Evolutionary conservation across 1,284 basidiomycete species (phyloP).

Genomic region (Waitea zeae): DNA sequence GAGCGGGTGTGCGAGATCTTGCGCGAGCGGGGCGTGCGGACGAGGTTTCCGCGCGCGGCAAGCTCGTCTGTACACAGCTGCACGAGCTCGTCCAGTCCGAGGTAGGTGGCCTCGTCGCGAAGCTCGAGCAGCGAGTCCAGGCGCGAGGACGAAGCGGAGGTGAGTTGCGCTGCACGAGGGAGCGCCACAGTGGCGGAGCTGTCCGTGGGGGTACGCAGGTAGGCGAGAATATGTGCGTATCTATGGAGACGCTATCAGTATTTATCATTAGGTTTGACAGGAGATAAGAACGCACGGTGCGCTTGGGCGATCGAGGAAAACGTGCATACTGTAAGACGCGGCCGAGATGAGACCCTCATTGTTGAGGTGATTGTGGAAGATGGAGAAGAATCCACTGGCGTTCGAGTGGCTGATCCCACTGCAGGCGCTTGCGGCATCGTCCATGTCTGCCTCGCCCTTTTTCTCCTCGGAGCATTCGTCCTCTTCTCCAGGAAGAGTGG

Average conservation of each 20-base stretch:
- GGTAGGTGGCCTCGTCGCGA: constrained; percentile 55
- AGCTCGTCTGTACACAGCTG: constrained; percentile 52
- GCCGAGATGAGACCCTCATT: constrained; percentile 31
- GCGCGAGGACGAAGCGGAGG: constrained; percentile 24
- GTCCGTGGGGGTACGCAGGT: constrained; percentile 37
- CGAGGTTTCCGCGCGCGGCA: constrained; percentile 16
- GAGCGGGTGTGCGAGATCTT: no score
- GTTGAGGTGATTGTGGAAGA: constrained; percentile 41
- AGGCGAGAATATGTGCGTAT: constrained; percentile 49
- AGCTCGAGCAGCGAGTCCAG: constrained; percentile 52
- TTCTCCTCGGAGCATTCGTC: constrained; percentile 5
- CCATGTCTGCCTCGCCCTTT: constrained; percentile 6
- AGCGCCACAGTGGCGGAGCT: constrained; percentile 31
- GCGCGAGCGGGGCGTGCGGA: no score
- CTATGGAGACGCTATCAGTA: constrained; percentile 15
- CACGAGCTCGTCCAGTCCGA: constrained; percentile 42
- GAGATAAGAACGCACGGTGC: constrained; percentile 38
- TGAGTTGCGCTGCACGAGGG: constrained; percentile 39
- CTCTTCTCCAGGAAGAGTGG: constrained; percentile 21
- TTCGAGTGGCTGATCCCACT: constrained; percentile 14
- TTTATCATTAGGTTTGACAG: constrained; percentile 3
- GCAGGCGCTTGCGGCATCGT: constrained; percentile 27
- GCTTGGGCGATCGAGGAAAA: constrained; percentile 71
- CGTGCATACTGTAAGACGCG: constrained; percentile 30
- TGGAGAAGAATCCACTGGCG: constrained; percentile 20